Percentiles rank a stretch among this genome's conserved stretches.
Evolutionary conservation across 1,139 yeast genomes (phyloP).

Genomic region (Yamadazyma trypodendri): DNA sequence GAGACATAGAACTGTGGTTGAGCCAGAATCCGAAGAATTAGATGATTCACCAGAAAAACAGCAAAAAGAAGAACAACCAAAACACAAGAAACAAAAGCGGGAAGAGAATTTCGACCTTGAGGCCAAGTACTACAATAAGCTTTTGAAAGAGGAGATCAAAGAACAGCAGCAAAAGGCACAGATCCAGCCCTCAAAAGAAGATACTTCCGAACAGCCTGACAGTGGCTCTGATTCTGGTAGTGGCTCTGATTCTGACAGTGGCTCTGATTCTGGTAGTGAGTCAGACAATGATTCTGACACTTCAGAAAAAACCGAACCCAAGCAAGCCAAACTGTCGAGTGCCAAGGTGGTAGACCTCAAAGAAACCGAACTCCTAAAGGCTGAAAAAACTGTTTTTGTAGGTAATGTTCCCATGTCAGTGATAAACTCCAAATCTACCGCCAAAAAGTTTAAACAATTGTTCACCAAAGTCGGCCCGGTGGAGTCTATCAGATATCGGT

Average conservation of each 20-base stretch:
- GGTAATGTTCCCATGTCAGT: slow-evolving; percentile 77
- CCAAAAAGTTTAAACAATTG: slow-evolving; percentile 62
- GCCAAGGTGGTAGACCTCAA: slow-evolving; percentile 51
- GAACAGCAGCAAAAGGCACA: slow-evolving; percentile 11
- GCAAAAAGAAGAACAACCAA: slow-evolving; percentile 10
- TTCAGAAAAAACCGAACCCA: slow-evolving; percentile 19
- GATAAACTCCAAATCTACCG: slow-evolving; percentile 59
- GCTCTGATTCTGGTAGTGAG: too few species aligned
- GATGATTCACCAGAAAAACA: slow-evolving; percentile 10
- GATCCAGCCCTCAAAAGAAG: too few species aligned
- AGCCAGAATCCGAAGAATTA: not conserved
- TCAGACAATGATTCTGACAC: not conserved
- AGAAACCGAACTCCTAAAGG: slow-evolving; percentile 74
- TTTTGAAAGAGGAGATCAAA: slow-evolving; percentile 25
- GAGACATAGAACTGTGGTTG: slow-evolving; percentile 5
- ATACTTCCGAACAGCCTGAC: too few species aligned
- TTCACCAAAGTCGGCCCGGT: slow-evolving; percentile 61
- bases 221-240: too few species aligned
- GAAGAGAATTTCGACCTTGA: slow-evolving; percentile 50
- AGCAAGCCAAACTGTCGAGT: slow-evolving; percentile 19
- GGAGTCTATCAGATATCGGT: slow-evolving; percentile 82
- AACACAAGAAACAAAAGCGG: slow-evolving; percentile 22
- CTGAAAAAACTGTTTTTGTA: slow-evolving; percentile 84
- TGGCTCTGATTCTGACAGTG: too few species aligned
- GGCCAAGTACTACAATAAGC: slow-evolving; percentile 43